Conservation (phyloP, 306 rosid species). For the Vachellia pachyceras region DNA sequence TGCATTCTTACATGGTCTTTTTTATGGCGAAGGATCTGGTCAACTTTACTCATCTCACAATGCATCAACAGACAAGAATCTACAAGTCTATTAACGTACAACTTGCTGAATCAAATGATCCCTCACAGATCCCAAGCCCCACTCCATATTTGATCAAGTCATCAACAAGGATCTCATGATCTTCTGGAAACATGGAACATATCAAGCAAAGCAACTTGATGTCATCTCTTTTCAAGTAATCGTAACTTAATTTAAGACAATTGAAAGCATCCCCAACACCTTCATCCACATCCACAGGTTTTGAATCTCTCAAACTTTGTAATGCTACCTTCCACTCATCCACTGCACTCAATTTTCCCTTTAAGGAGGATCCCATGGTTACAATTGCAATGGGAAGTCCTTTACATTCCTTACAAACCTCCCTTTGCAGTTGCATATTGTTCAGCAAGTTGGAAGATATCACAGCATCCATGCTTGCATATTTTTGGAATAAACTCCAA, state of each 20-base stretch:
- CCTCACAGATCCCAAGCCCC: neutral
- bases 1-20: neutral
- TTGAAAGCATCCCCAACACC: conserved; percentile 21
- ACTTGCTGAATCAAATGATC: conserved; percentile 15
- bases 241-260: conserved; percentile 14
- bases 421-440: neutral
- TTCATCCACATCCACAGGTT: conserved; percentile 21
- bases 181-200: conserved; percentile 26
- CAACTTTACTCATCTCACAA: neutral
- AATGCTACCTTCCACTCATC: conserved; percentile 23
- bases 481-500: conserved; percentile 16
- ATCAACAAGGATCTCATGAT: conserved; percentile 24
- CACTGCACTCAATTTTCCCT: conserved; percentile 1
- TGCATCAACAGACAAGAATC: conserved; percentile 16
- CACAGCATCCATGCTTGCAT: conserved; percentile 15
- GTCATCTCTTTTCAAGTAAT: neutral
- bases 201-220: conserved; percentile 3
- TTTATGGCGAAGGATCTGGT: neutral
- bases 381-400: conserved; percentile 27
- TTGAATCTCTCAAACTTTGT: conserved; percentile 4
- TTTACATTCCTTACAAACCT: conserved; percentile 19
- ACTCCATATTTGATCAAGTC: conserved; percentile 16
- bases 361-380: neutral
- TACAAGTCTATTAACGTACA: neutral
- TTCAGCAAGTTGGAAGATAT: neutral